Base-by-base conservation (phyloP, 345 rosid species). In the Mallotus nudiflorus region DNA sequence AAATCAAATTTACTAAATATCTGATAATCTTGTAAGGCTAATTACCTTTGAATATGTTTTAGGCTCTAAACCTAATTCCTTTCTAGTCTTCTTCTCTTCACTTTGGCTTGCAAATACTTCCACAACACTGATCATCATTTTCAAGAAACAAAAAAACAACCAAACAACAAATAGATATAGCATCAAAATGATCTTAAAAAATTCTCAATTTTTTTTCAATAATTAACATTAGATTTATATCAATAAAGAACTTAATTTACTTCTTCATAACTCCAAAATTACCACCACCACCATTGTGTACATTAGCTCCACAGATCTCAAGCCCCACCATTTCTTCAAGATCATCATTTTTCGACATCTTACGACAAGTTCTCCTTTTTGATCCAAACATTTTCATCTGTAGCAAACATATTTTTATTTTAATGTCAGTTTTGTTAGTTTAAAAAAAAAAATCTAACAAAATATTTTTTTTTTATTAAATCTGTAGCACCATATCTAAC, bases 31-130 rank as follows among this genome's bases (percentile, higher is more conserved):
- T 12, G 13, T 5, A 0, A 19, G 42, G 15, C 3, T 33, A 18
- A 10, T 25, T 79, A 79, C 76, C 68, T 51, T 59, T 7, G 56
- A 19, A 68, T 67, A 44, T 4, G 37, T 14, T 1, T 68, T 65
- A 33, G 18, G 40, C 50, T 42, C 51, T 44, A 75, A 75, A 74
- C 80, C 77, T 59, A 69, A 65, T 44, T 67, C 68, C 33, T 20
- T 40, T 11, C 31, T 31, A 13, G 4, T 35, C 39, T 62, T 29
- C 73, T 50, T 60, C 13, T 65, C 66, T 37, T 58, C 75, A 60
- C 13, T 66, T 49, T 63, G 48, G 25, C 24, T 16, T 1, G 46
- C 61, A 24, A 27, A 9, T 13, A 55, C 72, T 71, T 55, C 63
- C 19, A 37, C 39, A 37, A 2, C 39, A 65, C 73, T 72, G 59